phyloP scores from a whole-genome alignment of 495 filamentous ascomycete genomes.

The Xylaria acuta region DNA sequence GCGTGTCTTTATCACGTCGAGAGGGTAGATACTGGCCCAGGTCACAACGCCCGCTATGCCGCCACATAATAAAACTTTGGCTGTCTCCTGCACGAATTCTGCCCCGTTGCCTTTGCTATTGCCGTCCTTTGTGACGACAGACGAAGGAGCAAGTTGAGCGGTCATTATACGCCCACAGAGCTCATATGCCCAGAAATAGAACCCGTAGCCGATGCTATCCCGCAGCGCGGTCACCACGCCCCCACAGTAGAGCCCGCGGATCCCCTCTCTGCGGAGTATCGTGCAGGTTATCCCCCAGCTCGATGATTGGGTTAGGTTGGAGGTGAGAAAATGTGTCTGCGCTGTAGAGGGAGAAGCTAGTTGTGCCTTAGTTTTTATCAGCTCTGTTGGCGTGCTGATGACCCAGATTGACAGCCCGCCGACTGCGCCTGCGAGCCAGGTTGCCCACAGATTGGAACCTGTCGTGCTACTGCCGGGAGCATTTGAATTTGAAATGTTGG shows the following conservation, averaged over 20 bases:
- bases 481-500: background rate
- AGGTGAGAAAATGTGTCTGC: background rate
- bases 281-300: conserved; percentile 66
- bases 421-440: conserved; percentile 76
- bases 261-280: conserved; percentile 64
- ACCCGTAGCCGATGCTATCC: conserved; percentile 88
- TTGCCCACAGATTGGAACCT: conserved; percentile 53
- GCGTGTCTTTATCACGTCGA: conserved; percentile 89
- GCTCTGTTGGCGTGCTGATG: conserved; percentile 82
- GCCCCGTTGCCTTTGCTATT: background rate
- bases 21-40: conserved; percentile 85
- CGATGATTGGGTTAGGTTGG: conserved; percentile 41
- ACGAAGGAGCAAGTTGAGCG: conserved; percentile 16
- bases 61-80: conserved; percentile 77
- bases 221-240: conserved; percentile 79
- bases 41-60: conserved; percentile 84
- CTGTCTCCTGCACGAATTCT: conserved; percentile 51
- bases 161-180: conserved; percentile 64
- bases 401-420: conserved; percentile 83
- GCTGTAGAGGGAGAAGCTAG: conserved; percentile 42
- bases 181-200: conserved; percentile 93
- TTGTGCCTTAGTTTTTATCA: conserved; percentile 87
- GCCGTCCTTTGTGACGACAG: background rate
- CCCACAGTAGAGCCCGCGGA: conserved; percentile 76
- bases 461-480: background rate